Base-by-base conservation (phyloP, 768 basidiomycete genomes). In the Boletus sensibilis region DNA sequence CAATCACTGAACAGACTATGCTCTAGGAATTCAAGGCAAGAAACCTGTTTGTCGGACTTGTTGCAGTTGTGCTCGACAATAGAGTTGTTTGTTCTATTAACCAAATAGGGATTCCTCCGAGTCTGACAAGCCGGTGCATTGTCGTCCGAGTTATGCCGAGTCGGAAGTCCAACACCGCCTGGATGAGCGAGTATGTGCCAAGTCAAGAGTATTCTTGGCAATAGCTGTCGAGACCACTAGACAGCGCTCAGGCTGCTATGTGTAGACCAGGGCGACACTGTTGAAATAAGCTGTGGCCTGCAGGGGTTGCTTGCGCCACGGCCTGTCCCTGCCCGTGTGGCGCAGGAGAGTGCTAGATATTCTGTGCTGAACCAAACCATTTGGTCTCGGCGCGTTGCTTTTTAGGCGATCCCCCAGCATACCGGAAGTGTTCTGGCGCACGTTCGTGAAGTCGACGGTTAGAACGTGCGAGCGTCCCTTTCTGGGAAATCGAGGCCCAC, bases 391-490 rank as follows among this genome's bases (percentile, higher is more conserved):
- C 25, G 42, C 25, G 25, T 14, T 43, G 23, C 18, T 43, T 13
- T 29, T n/a, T 27, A n/a, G 44, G 44, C 6, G n/a, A n/a, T 8
- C n/a, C 27, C n/a, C 27, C 20, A 29, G 44, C 11, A 18, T 16
- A 18, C 18, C 25, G 43, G 27, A 50, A 34, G 27, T 31, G 29
- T n/a, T 21, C 27, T 29, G n/a, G 44, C 25, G 40, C 62, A 63
- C 62, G 62, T 63, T 64, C 33, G 62, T 45, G 48, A 31, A 4
- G 23, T 33, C 8, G n/a, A 11, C 9, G 1, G 38, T 31, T 37
- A 29, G 35, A 63, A 62, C 61, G 57, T 64, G 57, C 20, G 41
- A 59, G 25, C 14, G 13, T 20, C 40, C 46, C 41, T 44, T 50
- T 56, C 23, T 16, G 18, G 53, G 44, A 9, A 55, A 14, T 1